A percentile compares a stretch with the other conserved stretches of the same genome.
phyloP scores from a whole-genome alignment of 208 protist species.

The Naegleria fowleri region DNA sequence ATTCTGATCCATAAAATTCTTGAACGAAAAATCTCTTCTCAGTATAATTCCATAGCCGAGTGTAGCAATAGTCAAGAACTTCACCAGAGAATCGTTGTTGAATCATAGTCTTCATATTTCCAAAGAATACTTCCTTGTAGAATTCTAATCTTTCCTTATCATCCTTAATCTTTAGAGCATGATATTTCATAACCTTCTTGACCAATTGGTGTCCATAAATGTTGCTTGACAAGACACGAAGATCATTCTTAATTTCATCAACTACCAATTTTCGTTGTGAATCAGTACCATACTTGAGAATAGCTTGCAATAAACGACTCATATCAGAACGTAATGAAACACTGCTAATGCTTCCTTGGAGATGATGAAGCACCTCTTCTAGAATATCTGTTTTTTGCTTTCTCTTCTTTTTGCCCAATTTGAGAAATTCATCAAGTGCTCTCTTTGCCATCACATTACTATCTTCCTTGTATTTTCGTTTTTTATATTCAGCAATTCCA shows the following conservation, averaged over 20 bases:
- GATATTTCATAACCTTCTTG: conserved; percentile 40
- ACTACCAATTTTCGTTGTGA: conserved; percentile 20
- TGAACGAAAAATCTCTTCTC: neutral
- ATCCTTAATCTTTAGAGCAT: neutral
- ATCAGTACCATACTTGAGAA: conserved; percentile 42
- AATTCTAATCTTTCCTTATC: neutral
- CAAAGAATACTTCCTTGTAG: neutral
- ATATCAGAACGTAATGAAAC: conserved; percentile 37
- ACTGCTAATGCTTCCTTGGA: neutral
- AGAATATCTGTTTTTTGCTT: neutral
- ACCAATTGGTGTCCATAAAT: conserved; percentile 42
- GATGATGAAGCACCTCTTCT: neutral
- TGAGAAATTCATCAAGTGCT: neutral
- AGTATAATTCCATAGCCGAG: neutral
- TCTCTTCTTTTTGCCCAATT: neutral
- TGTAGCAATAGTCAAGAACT: conserved; percentile 4
- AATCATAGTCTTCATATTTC: neutral
- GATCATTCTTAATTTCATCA: conserved; percentile 34
- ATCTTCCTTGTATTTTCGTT: neutral
- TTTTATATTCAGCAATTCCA: neutral
- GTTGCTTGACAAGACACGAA: conserved; percentile 14
- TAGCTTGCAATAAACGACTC: conserved; percentile 39
- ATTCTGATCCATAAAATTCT: conserved; percentile 15
- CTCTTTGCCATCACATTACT: neutral
- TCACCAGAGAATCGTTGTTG: neutral